A percentile compares a stretch with the other conserved stretches of the same genome.
Evolutionary conservation across 148 eudicot genomes (phyloP).

Genomic region (Heliosperma pusillum): DNA sequence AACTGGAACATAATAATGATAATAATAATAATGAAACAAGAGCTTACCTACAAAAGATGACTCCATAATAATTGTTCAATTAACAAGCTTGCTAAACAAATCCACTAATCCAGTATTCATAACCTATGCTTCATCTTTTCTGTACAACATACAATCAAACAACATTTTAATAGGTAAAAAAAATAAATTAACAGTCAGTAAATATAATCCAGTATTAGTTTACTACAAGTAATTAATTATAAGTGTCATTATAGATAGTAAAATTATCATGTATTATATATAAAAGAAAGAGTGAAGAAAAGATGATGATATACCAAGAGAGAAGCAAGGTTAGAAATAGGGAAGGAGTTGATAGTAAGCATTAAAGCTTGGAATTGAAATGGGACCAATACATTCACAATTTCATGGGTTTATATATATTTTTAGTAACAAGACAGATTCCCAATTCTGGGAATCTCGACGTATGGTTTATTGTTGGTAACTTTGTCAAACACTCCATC

Average conservation of each 20-base stretch:
- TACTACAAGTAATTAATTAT: no score
- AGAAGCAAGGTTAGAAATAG: neutral
- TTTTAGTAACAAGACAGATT: neutral
- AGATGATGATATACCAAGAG: neutral
- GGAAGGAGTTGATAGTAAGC: no score
- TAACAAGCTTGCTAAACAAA: constrained; percentile 8
- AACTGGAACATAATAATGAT: neutral
- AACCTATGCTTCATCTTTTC: constrained; percentile 25
- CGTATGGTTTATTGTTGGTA: neutral
- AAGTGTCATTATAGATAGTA: no score
- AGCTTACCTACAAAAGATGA: constrained; percentile 54
- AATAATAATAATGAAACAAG: constrained; percentile 3
- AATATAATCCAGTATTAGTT: neutral
- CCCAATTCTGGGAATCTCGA: neutral
- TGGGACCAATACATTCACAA: no score
- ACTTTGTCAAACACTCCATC: no score
- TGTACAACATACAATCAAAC: constrained; percentile 7
- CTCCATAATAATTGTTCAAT: constrained; percentile 44
- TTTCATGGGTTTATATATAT: neutral
- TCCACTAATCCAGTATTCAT: constrained; percentile 30
- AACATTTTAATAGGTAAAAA: neutral
- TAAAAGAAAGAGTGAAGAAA: neutral
- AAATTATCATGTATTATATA: no score
- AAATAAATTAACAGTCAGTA: neutral
- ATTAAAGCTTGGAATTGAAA: neutral